Evolutionary conservation across 805 yeast species (phyloP), one percentile per base, ranked within the genome.

Genomic region (Saccharomycopsis babjevae): DNA sequence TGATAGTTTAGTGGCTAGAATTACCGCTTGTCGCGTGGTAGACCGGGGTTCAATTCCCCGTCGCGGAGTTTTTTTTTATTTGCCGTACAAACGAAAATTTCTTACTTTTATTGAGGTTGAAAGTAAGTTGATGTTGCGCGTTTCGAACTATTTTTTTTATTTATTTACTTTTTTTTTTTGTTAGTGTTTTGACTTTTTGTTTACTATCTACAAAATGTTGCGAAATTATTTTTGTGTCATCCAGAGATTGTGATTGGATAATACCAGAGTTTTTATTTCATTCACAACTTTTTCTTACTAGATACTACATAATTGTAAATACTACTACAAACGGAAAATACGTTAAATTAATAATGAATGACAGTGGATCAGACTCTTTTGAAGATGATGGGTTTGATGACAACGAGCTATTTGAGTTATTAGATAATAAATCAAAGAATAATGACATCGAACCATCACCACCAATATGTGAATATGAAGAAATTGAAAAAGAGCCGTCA

Each of bases 1-100:
- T 67, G 69, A 71, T 71, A 71, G 73, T 71, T 71, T 71, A 71
- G 72, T 71, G 74, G 74, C 72, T 69, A 71, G 73, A 71, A 71
- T 71, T 67, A 67, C 73, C 73, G 73, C 72, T 72, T 71, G 73
- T 71, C 73, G 70, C 65, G 61, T 43, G 65, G 63, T 28, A 39
- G 65, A 62, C 65, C 65, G 65, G 65, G 65, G 65, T 62, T 62
- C 65, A 58, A 62, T 62, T 62, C 65, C 65, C 65, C 65, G 65
- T 62, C 63, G 59, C 65, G 63, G 65, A 62, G 65, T 62, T 39
- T 58, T 59, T 59, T 61, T 61, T 61, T 4, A 10, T 34, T 58
- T 39, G 38, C 38, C n/a, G n/a, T n/a, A n/a, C n/a, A n/a, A n/a
- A n/a, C n/a, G n/a, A n/a, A n/a, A n/a, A n/a, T n/a, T n/a, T n/a